These are phyloP conservation scores for Amauroascus verrucosus DNA, from an alignment of 2,329 filamentous ascomycete species.

Conservation along the genomic window DNA sequence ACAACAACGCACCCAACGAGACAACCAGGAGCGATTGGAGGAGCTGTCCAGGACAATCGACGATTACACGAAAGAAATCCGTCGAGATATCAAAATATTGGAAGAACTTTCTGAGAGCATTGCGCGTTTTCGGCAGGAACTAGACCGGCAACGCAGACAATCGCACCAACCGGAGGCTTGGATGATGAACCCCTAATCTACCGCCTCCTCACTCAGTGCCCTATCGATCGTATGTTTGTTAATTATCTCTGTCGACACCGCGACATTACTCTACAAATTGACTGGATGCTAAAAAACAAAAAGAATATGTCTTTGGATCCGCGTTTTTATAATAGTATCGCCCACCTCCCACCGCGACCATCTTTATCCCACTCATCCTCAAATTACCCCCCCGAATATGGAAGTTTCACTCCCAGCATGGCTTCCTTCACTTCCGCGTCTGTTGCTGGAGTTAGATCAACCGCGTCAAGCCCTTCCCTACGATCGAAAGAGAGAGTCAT, in stretches of 20 bases:
- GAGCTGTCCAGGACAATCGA: neutral
- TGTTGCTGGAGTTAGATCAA: conserved; percentile 41
- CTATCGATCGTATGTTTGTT: conserved; percentile 28
- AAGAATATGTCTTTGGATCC: conserved; percentile 35
- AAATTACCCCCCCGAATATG: conserved; percentile 19
- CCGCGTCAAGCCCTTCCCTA: conserved; percentile 68
- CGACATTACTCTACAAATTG: conserved; percentile 31
- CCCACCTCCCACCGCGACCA: conserved; percentile 10
- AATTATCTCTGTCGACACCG: conserved; percentile 30
- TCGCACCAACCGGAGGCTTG: neutral
- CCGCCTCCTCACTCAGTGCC: neutral
- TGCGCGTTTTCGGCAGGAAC: neutral
- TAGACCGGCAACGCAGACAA: neutral
- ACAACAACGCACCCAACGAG: conserved; percentile 3
- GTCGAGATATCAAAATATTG: neutral
- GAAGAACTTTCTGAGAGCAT: neutral
- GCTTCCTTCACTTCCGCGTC: conserved; percentile 29
- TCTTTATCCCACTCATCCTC: conserved; percentile 9
- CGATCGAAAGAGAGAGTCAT: conserved; percentile 61
- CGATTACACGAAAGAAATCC: neutral
- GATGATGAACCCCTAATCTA: conserved; percentile 9
- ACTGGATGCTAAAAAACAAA: conserved; percentile 30
- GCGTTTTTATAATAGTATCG: conserved; percentile 28
- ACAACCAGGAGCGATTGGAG: neutral
- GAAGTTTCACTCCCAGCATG: conserved; percentile 30